Evolutionary conservation across 169 alveolate genomes (phyloP).

Genomic region (Plasmodium adleri): DNA sequence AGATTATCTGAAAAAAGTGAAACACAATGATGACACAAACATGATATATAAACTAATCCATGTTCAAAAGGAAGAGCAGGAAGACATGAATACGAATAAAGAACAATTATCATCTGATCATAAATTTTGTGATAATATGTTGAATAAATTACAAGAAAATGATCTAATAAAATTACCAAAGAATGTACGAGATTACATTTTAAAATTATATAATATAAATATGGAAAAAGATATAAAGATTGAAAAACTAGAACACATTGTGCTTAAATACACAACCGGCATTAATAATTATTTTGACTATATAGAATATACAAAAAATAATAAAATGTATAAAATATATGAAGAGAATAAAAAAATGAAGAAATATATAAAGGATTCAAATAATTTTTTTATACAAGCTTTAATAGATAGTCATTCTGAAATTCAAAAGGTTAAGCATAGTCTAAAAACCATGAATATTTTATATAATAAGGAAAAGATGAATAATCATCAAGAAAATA

Average conservation of each 20-base stretch:
- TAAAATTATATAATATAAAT: constrained; percentile 1
- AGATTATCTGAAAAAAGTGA: too few species aligned
- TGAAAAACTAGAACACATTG: constrained; percentile 13
- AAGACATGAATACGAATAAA: not conserved
- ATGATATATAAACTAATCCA: not conserved
- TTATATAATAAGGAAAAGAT: constrained; percentile 51
- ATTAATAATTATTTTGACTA: constrained; percentile 50
- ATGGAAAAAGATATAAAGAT: not conserved
- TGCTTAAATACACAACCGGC: constrained; percentile 34
- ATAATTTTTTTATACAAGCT: constrained; percentile 21
- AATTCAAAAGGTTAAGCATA: constrained; percentile 48
- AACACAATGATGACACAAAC: too few species aligned
- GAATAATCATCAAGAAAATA: constrained; percentile 6
- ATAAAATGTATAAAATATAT: constrained; percentile 30
- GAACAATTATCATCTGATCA: too few species aligned
- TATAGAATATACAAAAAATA: constrained; percentile 24
- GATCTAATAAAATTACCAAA: too few species aligned
- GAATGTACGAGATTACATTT: not conserved
- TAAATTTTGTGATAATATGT: too few species aligned
- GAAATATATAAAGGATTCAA: constrained; percentile 47
- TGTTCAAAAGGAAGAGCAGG: not conserved
- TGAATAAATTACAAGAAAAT: too few species aligned
- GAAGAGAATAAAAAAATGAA: constrained; percentile 64
- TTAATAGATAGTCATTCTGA: constrained; percentile 23
- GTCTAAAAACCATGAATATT: constrained; percentile 45